Conservation (phyloP, 2,329 filamentous ascomycete genomes). For the Thelonectria discophora region DNA sequence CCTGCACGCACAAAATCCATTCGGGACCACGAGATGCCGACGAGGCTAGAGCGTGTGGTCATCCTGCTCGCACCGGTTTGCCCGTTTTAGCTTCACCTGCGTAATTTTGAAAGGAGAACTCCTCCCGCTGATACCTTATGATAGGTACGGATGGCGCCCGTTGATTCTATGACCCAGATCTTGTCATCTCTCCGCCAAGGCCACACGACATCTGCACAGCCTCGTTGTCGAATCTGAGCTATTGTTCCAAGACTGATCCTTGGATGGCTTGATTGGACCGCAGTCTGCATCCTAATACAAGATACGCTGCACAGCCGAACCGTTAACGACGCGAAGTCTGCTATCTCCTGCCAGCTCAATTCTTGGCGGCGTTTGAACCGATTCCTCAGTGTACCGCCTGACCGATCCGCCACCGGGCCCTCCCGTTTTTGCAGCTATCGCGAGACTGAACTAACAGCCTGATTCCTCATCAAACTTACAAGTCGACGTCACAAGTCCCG, state of each 20-base stretch:
- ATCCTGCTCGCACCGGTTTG: not conserved
- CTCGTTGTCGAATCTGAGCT: constrained; percentile 9
- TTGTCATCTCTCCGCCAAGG: no score
- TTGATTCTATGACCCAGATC: no score
- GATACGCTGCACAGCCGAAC: constrained; percentile 14
- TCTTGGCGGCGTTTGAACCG: not conserved
- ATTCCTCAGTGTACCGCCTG: constrained; percentile 3
- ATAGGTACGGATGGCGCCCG: no score
- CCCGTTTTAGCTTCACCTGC: constrained; percentile 6
- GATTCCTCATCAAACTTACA: not conserved
- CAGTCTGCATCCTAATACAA: constrained; percentile 1
- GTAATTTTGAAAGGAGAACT: not conserved
- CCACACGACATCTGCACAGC: constrained; percentile 5
- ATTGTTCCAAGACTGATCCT: constrained; percentile 3
- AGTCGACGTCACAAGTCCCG: not conserved
- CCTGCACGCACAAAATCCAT: not conserved
- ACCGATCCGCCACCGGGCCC: not conserved
- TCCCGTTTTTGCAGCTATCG: not conserved
- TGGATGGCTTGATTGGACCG: not conserved
- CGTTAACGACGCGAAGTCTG: constrained; percentile 21
- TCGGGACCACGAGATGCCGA: constrained; percentile 19
- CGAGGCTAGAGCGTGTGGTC: constrained; percentile 1
- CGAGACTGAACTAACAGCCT: not conserved
- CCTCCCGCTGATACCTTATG: no score
- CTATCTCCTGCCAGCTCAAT: constrained; percentile 14